These are phyloP conservation scores for Gossypium ekmanianum DNA, from an alignment of 345 rosid genomes.

Conservation along the genomic window DNA sequence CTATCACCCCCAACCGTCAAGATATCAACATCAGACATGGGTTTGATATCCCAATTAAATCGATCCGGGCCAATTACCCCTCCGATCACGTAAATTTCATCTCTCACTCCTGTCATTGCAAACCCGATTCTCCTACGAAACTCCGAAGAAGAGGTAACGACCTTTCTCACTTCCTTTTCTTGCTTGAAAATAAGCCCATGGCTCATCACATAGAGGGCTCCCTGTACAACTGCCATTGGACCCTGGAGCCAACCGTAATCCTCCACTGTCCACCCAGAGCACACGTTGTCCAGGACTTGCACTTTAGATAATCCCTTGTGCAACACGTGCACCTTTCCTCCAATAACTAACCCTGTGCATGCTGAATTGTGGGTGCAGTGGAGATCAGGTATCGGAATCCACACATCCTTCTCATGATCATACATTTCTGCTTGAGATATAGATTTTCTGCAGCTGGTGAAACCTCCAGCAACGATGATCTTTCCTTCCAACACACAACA, in stretches of 20 bases:
- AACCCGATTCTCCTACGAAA: conserved; percentile 79
- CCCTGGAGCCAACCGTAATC: conserved; percentile 88
- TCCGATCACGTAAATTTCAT: conserved; percentile 73
- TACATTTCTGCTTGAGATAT: conserved; percentile 91
- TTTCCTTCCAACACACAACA: conserved; percentile 82
- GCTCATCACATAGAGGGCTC: conserved; percentile 64
- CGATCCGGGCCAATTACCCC: conserved; percentile 92
- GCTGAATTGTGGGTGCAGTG: conserved; percentile 87
- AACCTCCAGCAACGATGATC: conserved; percentile 89
- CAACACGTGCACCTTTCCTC: conserved; percentile 70
- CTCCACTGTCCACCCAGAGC: conserved; percentile 66
- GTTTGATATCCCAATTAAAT: conserved; percentile 73
- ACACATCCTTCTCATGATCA: conserved; percentile 72
- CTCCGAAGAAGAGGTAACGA: conserved; percentile 68
- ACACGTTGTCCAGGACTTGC: conserved; percentile 64
- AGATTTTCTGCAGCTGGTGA: conserved; percentile 82
- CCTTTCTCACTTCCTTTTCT: conserved; percentile 50
- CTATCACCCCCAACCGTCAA: conserved; percentile 61
- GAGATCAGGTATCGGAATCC: conserved; percentile 80
- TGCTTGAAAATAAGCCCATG: conserved; percentile 60
- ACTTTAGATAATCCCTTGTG: conserved; percentile 88
- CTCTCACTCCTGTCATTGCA: conserved; percentile 70
- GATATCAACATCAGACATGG: conserved; percentile 65
- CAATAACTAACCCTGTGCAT: conserved; percentile 71
- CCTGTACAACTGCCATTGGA: conserved; percentile 78